Evolutionary conservation across 345 rosid species (phyloP).

Genomic region (Eucalyptus viminalis): DNA sequence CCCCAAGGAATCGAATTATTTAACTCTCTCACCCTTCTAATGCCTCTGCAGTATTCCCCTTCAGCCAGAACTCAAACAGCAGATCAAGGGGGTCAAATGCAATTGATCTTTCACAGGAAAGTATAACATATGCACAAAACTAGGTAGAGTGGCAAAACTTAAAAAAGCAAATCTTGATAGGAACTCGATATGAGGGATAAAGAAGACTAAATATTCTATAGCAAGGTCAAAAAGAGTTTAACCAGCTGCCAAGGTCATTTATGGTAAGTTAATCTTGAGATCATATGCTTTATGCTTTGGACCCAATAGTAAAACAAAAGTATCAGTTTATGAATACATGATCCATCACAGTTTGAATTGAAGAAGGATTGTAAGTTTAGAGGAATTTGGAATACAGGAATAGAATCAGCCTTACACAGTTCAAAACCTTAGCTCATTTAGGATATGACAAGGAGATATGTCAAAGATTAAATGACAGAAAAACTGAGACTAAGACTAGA

Average conservation of each 20-base stretch:
- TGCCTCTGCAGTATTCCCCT: not conserved
- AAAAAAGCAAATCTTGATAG: not conserved
- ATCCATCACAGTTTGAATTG: not conserved
- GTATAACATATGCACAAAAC: not conserved
- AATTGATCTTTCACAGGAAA: not conserved
- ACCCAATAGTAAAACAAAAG: not conserved
- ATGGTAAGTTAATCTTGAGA: not conserved
- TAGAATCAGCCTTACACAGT: not conserved
- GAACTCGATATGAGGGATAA: not conserved
- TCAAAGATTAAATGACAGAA: not conserved
- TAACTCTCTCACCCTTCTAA: not conserved
- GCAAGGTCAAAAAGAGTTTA: not conserved
- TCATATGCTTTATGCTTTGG: not conserved
- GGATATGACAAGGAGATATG: not conserved
- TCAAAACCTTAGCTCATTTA: not conserved
- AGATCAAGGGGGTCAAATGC: not conserved
- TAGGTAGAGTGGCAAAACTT: not conserved
- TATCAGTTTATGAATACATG: not conserved
- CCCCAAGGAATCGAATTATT: not conserved
- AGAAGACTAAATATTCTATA: not conserved
- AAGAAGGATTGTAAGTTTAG: not conserved
- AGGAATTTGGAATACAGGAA: not conserved
- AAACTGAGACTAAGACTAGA: not conserved
- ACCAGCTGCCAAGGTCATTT: not conserved
- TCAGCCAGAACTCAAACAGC: not conserved